phyloP scores from a whole-genome alignment of 371 early-diverging fungal genomes.

The Mucor saturninus region DNA sequence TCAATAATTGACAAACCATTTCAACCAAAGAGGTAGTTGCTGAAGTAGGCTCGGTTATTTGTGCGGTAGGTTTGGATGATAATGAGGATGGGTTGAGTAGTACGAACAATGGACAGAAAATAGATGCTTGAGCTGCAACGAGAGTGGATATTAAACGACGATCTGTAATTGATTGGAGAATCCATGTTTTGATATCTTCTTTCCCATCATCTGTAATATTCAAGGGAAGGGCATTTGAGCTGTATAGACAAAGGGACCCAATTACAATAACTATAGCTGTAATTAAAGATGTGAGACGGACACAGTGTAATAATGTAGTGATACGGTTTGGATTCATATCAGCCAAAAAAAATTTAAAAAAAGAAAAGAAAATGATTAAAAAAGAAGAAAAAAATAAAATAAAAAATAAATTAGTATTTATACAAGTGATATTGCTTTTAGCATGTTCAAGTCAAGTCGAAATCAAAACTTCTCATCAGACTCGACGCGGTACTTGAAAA shows the following conservation, averaged over 20 bases:
- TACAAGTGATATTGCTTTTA: background rate
- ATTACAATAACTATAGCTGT: slow-evolving; percentile 35
- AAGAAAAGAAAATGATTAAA: background rate
- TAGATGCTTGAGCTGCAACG: slow-evolving; percentile 51
- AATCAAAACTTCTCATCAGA: background rate
- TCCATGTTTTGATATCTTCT: slow-evolving; percentile 7
- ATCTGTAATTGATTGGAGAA: slow-evolving; percentile 41
- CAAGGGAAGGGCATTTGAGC: slow-evolving; percentile 28
- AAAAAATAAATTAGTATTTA: background rate
- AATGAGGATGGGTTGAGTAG: slow-evolving; percentile 10
- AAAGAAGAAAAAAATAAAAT: background rate
- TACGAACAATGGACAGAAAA: slow-evolving; percentile 44
- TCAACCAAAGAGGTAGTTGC: slow-evolving; percentile 15
- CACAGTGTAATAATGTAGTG: slow-evolving; percentile 16
- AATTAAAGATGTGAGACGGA: slow-evolving; percentile 29
- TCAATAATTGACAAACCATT: slow-evolving; percentile 38
- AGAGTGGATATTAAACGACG: slow-evolving; percentile 49
- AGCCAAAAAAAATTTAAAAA: background rate
- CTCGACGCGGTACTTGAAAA: too few species aligned
- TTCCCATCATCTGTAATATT: background rate
- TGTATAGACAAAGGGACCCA: slow-evolving; percentile 35
- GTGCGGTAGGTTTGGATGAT: background rate
- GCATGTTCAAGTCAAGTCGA: background rate
- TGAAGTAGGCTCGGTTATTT: background rate
- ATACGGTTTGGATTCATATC: slow-evolving; percentile 1